phyloP scores from a whole-genome alignment of 768 basidiomycete species.

The Amyloporia xantha region DNA sequence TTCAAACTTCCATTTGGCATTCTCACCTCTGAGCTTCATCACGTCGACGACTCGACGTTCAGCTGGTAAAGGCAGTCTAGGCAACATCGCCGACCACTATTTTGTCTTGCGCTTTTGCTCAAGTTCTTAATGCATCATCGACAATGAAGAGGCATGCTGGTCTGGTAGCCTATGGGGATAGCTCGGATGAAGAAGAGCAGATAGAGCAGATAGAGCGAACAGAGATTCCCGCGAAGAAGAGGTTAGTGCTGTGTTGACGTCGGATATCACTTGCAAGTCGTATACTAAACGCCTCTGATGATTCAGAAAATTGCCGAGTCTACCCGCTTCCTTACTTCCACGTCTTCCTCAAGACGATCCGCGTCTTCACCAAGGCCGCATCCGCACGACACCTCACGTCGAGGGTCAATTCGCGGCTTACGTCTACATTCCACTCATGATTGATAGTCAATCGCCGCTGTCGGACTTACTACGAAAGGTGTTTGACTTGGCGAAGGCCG shows the following conservation, averaged over 20 bases:
- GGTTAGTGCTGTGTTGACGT: neutral
- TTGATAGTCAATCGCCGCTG: slow-evolving; percentile 39
- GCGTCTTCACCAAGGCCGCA: slow-evolving; percentile 76
- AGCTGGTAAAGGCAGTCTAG: neutral
- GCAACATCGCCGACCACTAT: neutral
- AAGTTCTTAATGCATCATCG: too few species aligned
- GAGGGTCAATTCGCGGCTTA: slow-evolving; percentile 83
- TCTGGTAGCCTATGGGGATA: slow-evolving; percentile 13
- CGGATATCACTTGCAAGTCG: too few species aligned
- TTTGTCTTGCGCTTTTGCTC: neutral
- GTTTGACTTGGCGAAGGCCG: slow-evolving; percentile 34
- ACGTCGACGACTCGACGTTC: too few species aligned
- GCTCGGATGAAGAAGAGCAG: slow-evolving; percentile 17
- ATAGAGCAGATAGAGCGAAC: too few species aligned
- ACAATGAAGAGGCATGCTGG: slow-evolving; percentile 15
- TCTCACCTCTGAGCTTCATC: neutral
- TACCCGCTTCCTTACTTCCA: slow-evolving; percentile 43
- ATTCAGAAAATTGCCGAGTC: slow-evolving; percentile 47
- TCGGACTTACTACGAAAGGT: slow-evolving; percentile 40
- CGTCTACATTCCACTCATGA: slow-evolving; percentile 60
- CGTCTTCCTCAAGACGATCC: slow-evolving; percentile 64
- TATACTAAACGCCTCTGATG: too few species aligned
- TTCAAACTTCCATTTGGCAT: neutral
- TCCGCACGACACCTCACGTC: slow-evolving; percentile 67
- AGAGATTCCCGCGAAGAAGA: too few species aligned